Evolutionary conservation across 2,329 filamentous ascomycete species (phyloP), one percentile per base, ranked within the genome.

Genomic region (Ophiognomonia clavigignenti-juglandacearum): DNA sequence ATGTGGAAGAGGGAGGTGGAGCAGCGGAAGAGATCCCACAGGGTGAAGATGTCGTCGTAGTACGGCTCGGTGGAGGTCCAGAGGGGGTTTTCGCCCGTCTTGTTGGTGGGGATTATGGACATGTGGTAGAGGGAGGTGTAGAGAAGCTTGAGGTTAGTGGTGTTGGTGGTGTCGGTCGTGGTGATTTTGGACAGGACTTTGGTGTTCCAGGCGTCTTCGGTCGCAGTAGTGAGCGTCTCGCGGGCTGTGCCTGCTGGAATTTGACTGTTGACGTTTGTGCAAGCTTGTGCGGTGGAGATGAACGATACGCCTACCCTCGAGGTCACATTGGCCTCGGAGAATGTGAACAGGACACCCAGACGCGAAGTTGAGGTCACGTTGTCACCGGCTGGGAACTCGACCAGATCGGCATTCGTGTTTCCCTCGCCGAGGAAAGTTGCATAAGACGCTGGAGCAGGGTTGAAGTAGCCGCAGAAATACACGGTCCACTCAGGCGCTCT

Each of bases 71-170:
- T 56, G 1, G 79, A 82, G 2, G 66, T 59, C 83, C 84, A 88
- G 0, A 72, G 62, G 0, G 83, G 83, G 50, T 87, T 88, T 59
- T 88, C 85, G 0, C 82, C 83, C 0, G 83, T 86, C 52, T 82
- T 78, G 58, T 88, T 85, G 1, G 82, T 83, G 0, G 84, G 83
- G 29, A 86, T 75, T 10, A 87, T 62, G 49, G 81, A 77, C 77
- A 85, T 84, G 54, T 84, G 83, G 57, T 87, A 88, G 27, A 88
- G 60, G 0, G 80, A 82, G 0, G 78, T 78, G 64, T 88, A 88
- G 3, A 88, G 67, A 23, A 86, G 67, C 41, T 73, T 67, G 7
- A 85, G 65, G 39, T 78, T 82, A 0, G 71, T 73, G 13, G 62
- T 58, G 56, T 84, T 60, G 4, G 70, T 75, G 40, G 70, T 75